phyloP scores from a whole-genome alignment of 768 basidiomycete species.

The Mycena sanguinolenta region DNA sequence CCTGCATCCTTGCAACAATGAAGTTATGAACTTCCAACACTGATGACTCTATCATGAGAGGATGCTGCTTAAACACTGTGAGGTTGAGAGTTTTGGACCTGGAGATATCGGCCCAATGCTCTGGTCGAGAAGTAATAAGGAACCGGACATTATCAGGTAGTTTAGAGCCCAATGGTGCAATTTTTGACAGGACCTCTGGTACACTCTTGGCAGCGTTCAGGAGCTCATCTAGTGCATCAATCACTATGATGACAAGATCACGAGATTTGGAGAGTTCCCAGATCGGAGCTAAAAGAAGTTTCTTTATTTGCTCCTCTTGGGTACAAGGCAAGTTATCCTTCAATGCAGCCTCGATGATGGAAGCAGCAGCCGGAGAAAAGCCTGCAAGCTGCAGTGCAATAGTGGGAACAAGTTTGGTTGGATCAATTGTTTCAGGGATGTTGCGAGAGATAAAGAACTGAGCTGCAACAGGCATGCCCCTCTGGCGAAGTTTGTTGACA shows the following conservation, averaged over 20 bases:
- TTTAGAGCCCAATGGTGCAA: conserved; percentile 5
- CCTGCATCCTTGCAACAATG: too few species aligned
- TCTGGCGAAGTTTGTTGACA: neutral
- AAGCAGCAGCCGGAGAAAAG: conserved; percentile 18
- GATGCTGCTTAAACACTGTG: neutral
- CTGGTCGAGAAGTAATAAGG: conserved; percentile 24
- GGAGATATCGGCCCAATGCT: conserved; percentile 23
- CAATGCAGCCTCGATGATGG: conserved; percentile 2
- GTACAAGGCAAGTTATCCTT: neutral
- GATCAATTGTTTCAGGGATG: too few species aligned
- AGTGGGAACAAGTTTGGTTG: too few species aligned
- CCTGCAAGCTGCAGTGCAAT: conserved; percentile 17
- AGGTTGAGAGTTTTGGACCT: conserved; percentile 11
- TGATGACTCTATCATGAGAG: neutral
- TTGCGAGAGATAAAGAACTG: too few species aligned
- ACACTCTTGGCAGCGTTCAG: neutral
- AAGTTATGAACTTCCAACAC: too few species aligned
- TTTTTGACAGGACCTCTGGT: neutral
- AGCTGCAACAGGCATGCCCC: neutral
- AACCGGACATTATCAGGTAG: conserved; percentile 21
- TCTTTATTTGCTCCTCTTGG: conserved; percentile 11
- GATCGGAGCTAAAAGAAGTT: too few species aligned
- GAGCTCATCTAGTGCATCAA: conserved; percentile 20
- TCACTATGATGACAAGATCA: conserved; percentile 10
- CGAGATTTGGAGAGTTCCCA: conserved; percentile 6